Base-by-base conservation (phyloP, 495 filamentous ascomycete genomes). In the Penicillium roqueforti region DNA sequence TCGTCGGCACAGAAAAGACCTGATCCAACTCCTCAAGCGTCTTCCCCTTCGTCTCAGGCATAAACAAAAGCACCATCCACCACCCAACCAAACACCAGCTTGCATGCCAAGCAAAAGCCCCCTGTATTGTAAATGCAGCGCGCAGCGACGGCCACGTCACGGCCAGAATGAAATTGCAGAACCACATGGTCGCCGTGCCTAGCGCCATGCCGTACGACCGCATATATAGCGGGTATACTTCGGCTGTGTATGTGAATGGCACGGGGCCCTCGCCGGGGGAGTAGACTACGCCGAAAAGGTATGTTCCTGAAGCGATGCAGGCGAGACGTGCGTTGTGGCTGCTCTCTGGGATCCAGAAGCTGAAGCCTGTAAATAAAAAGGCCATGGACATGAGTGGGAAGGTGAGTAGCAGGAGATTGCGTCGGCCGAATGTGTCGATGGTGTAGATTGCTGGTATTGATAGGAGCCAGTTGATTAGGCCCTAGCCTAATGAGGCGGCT, bases 221-320 rank as follows among this genome's bases (percentile, higher is more conserved):
- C n/a, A 89, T 79, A 57, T 88, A 87, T 1, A 92, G 68, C 2
- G 89, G 89, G 63, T 87, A 89, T 11, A 84, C 88, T 64, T 93
- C 89, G 3, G 89, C 89, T 4, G 83, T 86, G 63, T 95, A 93
- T 1, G 87, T 89, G 62, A 91, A 92, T 0, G 89, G 88, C 0
- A 93, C 89, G 0, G 89, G 87, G 0, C 89, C 87, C 62, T 88
- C 85, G 16, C 89, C 89, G 1, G 88, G 87, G 0, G 84, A 87
- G 69, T 95, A 92, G 20, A 88, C 80, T 6, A 86, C 75, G 13
- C 80, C 86, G 61, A 87, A 93, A 3, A 93, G 69, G 60, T 89
- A 91, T 37, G 89, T 87, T 4, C 86, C 87, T 4, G 85, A 66
- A 0, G 84, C 80, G 10, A 90, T 82, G 52, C 80, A 85, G 45